Percentiles rank a stretch among this genome's conserved stretches.
Evolutionary conservation across 2,329 filamentous ascomycete genomes (phyloP).

Genomic region (Fusarium sp.): DNA sequence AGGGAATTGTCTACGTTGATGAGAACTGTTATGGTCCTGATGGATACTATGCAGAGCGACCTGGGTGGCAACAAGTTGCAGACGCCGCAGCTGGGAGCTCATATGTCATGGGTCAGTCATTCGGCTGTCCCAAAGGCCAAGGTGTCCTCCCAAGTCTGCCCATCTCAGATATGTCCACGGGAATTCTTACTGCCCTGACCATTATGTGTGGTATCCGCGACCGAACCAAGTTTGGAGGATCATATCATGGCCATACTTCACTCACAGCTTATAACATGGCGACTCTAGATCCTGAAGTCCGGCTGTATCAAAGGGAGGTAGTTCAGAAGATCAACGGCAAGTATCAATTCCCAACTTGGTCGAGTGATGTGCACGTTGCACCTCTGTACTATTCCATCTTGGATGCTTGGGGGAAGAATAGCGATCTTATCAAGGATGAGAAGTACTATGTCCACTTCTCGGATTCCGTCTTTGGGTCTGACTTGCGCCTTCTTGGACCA

Average conservation of each 20-base stretch:
- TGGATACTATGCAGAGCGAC: constrained; percentile 68
- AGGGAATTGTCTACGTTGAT: constrained; percentile 72
- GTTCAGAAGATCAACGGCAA: background rate
- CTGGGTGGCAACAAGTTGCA: constrained; percentile 75
- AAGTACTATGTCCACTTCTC: background rate
- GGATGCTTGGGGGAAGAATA: background rate
- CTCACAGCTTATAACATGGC: background rate
- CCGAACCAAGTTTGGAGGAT: background rate
- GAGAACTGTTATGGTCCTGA: constrained; percentile 73
- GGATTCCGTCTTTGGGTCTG: background rate
- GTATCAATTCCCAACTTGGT: background rate
- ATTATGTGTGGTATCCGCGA: background rate
- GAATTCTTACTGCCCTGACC: background rate
- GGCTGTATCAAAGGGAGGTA: background rate
- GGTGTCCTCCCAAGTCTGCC: background rate
- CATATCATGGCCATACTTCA: background rate
- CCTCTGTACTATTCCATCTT: background rate
- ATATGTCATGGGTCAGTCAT: background rate
- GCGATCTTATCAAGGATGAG: background rate
- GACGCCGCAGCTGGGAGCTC: constrained; percentile 50
- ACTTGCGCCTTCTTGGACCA: background rate
- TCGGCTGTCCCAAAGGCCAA: background rate
- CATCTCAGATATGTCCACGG: background rate
- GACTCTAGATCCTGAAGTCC: background rate
- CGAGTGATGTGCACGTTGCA: background rate